Conservation (phyloP, 768 basidiomycete species). For the Tulasnella sp. region DNA sequence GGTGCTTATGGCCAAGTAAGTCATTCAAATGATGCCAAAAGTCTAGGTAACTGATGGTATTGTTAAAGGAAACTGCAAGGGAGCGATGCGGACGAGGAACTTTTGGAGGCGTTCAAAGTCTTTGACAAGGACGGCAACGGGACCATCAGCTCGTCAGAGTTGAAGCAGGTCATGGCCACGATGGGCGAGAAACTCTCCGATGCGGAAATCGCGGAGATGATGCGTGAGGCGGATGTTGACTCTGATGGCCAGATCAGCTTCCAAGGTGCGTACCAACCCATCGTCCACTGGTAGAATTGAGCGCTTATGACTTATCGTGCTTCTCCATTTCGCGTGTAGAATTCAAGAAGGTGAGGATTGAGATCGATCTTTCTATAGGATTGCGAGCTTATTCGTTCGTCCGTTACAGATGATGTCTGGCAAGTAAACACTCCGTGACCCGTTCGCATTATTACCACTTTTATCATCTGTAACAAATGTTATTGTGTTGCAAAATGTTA, state of each 20-base stretch:
- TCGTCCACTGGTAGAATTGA: no score
- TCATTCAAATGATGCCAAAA: background rate
- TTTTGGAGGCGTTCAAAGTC: conserved; percentile 38
- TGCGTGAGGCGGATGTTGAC: conserved; percentile 37
- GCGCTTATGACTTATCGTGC: no score
- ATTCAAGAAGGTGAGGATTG: no score
- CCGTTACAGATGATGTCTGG: no score
- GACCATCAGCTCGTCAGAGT: conserved; percentile 34
- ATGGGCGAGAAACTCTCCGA: conserved; percentile 36
- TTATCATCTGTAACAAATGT: no score
- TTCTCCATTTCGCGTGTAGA: no score
- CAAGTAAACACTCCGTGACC: no score
- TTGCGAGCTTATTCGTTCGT: no score
- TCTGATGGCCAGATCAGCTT: conserved; percentile 31
- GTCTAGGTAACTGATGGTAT: background rate
- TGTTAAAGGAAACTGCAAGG: conserved; percentile 30
- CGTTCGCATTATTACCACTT: no score
- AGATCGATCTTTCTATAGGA: no score
- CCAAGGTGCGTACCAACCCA: conserved; percentile 12
- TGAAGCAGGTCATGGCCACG: conserved; percentile 36
- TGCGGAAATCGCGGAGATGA: conserved; percentile 37
- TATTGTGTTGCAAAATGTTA: no score
- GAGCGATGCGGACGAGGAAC: conserved; percentile 37
- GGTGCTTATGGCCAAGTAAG: conserved; percentile 18
- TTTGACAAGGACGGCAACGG: conserved; percentile 41